Evolutionary conservation across 805 yeast species (phyloP).

Genomic region (Yamadazyma akitaensis): DNA sequence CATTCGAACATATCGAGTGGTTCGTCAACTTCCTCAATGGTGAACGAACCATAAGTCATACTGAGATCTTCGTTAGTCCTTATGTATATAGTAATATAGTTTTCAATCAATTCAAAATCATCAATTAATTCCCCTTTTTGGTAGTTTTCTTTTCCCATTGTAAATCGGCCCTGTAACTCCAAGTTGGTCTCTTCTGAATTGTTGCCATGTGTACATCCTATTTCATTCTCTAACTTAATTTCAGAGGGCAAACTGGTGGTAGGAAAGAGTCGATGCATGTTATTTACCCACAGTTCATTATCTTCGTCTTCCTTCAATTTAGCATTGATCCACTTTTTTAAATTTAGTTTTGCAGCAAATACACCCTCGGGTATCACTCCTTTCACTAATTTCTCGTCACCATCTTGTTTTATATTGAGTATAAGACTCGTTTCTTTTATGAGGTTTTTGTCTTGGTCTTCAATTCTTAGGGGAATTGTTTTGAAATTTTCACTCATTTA

Average conservation of each 20-base stretch:
- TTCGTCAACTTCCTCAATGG: constrained; percentile 17
- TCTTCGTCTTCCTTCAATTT: constrained; percentile 8
- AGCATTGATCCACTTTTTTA: constrained; percentile 2
- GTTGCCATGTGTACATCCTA: neutral
- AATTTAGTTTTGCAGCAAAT: neutral
- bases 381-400: constrained; percentile 3
- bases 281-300: constrained; percentile 17
- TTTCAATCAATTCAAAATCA: constrained; percentile 20
- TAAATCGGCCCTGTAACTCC: constrained; percentile 14
- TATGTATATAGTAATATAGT: constrained; percentile 18
- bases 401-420: constrained; percentile 2
- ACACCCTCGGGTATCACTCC: constrained; percentile 13
- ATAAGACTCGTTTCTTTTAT: constrained; percentile 9
- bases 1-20: constrained; percentile 24
- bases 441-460: constrained; percentile 5
- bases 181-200: neutral
- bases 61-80: constrained; percentile 24
- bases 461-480: constrained; percentile 10
- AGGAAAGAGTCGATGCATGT: constrained; percentile 21
- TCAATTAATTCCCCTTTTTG: constrained; percentile 21
- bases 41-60: constrained; percentile 24
- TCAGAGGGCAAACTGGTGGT: neutral
- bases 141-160: constrained; percentile 24
- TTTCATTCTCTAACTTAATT: neutral
- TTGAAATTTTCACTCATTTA: constrained; percentile 6